Evolutionary conservation across 2,329 filamentous ascomycete genomes (phyloP).

Genomic region (Lasiodiplodia hormozganensis): DNA sequence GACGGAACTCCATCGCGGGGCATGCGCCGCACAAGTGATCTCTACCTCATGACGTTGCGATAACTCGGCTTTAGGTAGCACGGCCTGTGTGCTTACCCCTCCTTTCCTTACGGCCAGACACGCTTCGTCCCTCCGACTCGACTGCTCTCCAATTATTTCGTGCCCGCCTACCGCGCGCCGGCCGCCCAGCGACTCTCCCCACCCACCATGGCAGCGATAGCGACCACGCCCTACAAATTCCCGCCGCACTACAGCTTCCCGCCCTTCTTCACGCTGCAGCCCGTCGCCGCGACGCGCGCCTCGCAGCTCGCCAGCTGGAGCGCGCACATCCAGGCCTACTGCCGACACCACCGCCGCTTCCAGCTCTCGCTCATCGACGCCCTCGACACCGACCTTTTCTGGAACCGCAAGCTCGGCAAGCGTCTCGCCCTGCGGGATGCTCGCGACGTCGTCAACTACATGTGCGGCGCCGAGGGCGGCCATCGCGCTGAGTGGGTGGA

Average conservation of each 20-base stretch:
- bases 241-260: constrained; percentile 73
- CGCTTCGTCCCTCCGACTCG: background rate
- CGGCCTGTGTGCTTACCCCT: background rate
- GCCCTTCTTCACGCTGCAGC: constrained; percentile 84
- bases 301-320: constrained; percentile 86
- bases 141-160: background rate
- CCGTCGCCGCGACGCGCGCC: constrained; percentile 70
- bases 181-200: background rate
- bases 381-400: constrained; percentile 65
- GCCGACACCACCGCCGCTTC: constrained; percentile 77
- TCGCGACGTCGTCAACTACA: constrained; percentile 62
- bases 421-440: constrained; percentile 61
- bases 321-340: constrained; percentile 83
- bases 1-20: constrained; percentile 22
- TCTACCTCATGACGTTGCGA: background rate
- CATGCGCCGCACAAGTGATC: background rate
- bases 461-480: constrained; percentile 60
- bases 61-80: background rate
- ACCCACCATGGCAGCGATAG: background rate
- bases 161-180: background rate
- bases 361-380: constrained; percentile 72
- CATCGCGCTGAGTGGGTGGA: constrained; percentile 70
- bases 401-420: constrained; percentile 53
- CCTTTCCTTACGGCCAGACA: background rate
- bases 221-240: constrained; percentile 45